Evolutionary conservation across 371 early-diverging fungal genomes (phyloP).

Genomic region (Mortierella sp.): DNA sequence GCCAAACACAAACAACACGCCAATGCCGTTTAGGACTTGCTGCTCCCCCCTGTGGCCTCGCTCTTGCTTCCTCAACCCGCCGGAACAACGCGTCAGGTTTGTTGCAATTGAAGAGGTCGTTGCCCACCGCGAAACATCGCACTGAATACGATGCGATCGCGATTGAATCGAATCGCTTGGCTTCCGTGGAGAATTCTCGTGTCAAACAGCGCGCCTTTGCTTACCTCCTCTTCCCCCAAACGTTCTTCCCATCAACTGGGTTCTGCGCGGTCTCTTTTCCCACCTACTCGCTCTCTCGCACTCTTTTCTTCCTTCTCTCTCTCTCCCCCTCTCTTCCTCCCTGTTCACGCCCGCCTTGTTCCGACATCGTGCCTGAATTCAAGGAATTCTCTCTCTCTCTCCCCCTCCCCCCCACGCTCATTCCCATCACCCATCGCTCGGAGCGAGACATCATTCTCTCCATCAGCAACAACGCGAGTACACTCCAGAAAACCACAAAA

Average conservation of each 20-base stretch:
- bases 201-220: background rate
- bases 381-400: slow-evolving; percentile 5
- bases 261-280: slow-evolving; percentile 3
- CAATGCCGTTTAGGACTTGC: no score
- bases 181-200: no score
- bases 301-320: slow-evolving; percentile 9
- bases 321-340: slow-evolving; percentile 9
- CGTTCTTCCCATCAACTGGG: background rate
- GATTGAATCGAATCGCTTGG: no score
- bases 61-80: no score
- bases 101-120: no score
- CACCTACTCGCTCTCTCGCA: slow-evolving; percentile 2
- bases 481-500: slow-evolving; percentile 14
- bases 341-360: slow-evolving; percentile 38
- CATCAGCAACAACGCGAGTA: background rate
- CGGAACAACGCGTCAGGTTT: no score
- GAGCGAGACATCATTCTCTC: slow-evolving; percentile 2
- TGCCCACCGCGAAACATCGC: no score
- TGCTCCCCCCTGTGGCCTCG: no score
- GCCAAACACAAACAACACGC: no score
- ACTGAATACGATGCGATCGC: no score
- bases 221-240: background rate
- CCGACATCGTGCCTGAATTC: slow-evolving; percentile 52
- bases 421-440: slow-evolving; percentile 9
- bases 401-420: slow-evolving; percentile 1